Evolutionary conservation across 1,284 basidiomycete species (phyloP).

Genomic region (Earliella scabrosa): DNA sequence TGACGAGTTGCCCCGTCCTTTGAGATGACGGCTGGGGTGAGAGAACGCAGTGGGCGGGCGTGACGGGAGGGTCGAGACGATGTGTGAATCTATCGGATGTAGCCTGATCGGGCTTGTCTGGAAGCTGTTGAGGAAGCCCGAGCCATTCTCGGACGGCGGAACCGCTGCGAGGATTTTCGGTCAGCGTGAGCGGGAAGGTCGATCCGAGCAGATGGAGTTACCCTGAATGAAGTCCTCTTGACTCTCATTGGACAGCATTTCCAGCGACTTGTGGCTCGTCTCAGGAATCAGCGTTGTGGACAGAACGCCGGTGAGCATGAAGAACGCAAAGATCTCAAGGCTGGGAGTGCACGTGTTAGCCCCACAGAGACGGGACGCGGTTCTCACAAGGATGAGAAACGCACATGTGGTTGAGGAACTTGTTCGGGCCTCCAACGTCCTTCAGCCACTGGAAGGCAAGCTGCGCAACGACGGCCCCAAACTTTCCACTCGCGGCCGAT

Average conservation of each 20-base stretch:
- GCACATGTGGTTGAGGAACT: constrained; percentile 68
- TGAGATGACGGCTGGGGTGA: not conserved
- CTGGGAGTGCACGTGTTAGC: too few relatives aligned
- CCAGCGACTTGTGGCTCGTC: constrained; percentile 71
- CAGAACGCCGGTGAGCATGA: constrained; percentile 82
- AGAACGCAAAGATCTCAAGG: constrained; percentile 73
- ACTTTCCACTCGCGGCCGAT: constrained; percentile 81
- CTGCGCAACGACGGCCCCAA: constrained; percentile 85
- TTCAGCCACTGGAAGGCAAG: constrained; percentile 76
- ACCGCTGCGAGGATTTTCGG: constrained; percentile 6
- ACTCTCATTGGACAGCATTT: constrained; percentile 73
- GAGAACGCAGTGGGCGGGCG: constrained; percentile 6
- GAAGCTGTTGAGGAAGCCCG: constrained; percentile 9
- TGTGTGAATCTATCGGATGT: constrained; percentile 6
- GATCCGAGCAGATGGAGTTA: not conserved
- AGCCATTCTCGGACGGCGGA: not conserved
- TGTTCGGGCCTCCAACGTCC: constrained; percentile 66
- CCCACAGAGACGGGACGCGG: too few relatives aligned
- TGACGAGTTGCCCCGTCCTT: not conserved
- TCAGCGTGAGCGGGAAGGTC: too few relatives aligned
- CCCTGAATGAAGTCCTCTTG: constrained; percentile 62
- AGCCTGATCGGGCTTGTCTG: constrained; percentile 12
- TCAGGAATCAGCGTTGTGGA: constrained; percentile 80
- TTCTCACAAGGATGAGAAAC: too few relatives aligned
- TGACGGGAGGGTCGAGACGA: not conserved